These are phyloP conservation scores for Microsporum canis DNA, from an alignment of 2,329 filamentous ascomycete genomes.

Conservation along the genomic window DNA sequence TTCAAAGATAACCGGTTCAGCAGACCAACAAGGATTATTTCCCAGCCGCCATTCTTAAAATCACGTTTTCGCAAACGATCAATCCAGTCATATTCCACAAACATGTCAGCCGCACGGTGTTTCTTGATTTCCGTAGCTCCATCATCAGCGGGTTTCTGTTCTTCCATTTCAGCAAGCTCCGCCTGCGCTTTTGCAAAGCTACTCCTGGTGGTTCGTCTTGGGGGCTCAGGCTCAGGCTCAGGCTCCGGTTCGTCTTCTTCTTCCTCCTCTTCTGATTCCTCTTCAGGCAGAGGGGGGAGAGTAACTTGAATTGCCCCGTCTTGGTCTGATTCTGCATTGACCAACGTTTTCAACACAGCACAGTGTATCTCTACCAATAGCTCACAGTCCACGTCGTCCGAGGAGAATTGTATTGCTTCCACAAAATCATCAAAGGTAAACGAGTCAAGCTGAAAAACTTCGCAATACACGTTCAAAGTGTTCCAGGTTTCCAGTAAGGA, in stretches of 20 bases:
- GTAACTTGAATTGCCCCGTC: constrained; percentile 69
- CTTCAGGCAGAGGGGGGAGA: constrained; percentile 62
- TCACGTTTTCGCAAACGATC: constrained; percentile 71
- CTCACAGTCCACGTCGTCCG: constrained; percentile 63
- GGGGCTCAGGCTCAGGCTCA: constrained; percentile 59
- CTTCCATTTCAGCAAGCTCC: constrained; percentile 53
- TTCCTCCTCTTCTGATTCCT: constrained; percentile 53
- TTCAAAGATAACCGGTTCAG: constrained; percentile 73
- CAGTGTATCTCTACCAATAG: constrained; percentile 87
- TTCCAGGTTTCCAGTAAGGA: constrained; percentile 86
- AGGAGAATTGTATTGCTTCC: constrained; percentile 70
- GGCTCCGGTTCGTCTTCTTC: constrained; percentile 50
- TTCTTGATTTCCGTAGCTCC: constrained; percentile 24
- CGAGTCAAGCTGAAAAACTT: constrained; percentile 85
- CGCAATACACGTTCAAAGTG: constrained; percentile 94
- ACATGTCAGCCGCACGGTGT: constrained; percentile 58
- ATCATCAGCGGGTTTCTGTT: constrained; percentile 41
- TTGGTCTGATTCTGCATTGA: constrained; percentile 57
- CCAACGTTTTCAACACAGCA: constrained; percentile 74
- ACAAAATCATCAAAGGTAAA: constrained; percentile 97
- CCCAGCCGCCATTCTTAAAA: constrained; percentile 82
- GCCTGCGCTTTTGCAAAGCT: constrained; percentile 74
- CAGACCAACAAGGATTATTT: constrained; percentile 76
- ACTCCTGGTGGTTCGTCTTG: constrained; percentile 66
- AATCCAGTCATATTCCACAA: constrained; percentile 68